These are phyloP conservation scores for Phtheirospermum japonicum DNA, from an alignment of 257 asterid species.

Conservation along the genomic window DNA sequence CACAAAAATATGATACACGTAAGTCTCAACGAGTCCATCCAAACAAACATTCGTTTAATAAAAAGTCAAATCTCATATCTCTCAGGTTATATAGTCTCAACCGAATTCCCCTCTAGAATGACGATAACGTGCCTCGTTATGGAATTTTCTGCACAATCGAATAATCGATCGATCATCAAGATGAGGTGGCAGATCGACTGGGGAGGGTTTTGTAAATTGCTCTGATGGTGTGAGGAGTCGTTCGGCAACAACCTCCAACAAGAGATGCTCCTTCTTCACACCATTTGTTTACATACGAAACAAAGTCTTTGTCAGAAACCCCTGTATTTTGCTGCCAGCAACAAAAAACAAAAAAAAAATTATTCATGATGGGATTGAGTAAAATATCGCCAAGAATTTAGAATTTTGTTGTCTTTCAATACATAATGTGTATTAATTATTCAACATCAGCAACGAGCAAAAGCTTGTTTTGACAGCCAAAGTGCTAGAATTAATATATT, in stretches of 20 bases:
- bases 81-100: neutral
- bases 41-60: neutral
- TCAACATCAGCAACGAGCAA: too few species aligned
- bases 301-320: constrained; percentile 67
- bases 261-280: constrained; percentile 85
- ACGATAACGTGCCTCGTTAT: too few species aligned
- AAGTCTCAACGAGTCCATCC: neutral
- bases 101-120: neutral
- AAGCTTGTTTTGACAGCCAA: too few species aligned
- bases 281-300: constrained; percentile 72
- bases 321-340: constrained; percentile 84
- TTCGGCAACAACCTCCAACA: constrained; percentile 90
- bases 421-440: too few species aligned
- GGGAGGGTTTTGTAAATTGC: constrained; percentile 51
- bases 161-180: constrained; percentile 22
- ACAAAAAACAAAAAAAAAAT: too few species aligned
- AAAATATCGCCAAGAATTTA: neutral
- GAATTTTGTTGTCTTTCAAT: too few species aligned
- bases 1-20: neutral
- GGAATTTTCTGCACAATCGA: neutral
- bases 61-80: constrained; percentile 18
- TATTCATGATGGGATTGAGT: neutral
- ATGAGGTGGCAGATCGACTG: constrained; percentile 25
- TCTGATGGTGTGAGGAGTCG: constrained; percentile 74
- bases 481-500: too few species aligned